Conservation (phyloP, 306 rosid genomes). For the Dryas octopetala region DNA sequence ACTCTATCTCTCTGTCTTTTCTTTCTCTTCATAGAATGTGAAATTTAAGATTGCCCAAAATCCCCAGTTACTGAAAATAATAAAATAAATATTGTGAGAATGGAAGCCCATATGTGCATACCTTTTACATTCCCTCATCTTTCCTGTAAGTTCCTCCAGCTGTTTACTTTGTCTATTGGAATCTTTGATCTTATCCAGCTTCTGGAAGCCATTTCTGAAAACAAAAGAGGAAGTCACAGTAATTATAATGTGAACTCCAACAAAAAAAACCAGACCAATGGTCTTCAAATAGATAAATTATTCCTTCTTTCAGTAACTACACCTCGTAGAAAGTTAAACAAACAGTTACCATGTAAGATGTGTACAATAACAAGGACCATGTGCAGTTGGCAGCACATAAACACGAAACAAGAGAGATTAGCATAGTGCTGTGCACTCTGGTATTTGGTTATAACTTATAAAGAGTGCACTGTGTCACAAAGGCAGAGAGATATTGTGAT, state of each 20-base stretch:
- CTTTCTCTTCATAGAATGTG: not conserved
- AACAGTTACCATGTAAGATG: not conserved
- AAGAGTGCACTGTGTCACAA: not conserved
- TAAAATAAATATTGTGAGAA: not conserved
- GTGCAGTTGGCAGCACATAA: not conserved
- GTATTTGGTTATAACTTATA: not conserved
- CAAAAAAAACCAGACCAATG: not conserved
- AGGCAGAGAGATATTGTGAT: not conserved
- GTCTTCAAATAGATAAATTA: not conserved
- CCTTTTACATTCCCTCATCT: constrained; percentile 98
- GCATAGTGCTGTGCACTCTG: not conserved
- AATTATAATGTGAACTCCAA: not conserved
- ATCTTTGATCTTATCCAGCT: constrained; percentile 90
- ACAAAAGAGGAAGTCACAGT: constrained; percentile 15
- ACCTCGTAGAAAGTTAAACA: not conserved
- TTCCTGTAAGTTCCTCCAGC: constrained; percentile 90
- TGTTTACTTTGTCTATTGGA: constrained; percentile 90
- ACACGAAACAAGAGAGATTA: not conserved
- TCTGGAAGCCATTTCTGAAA: constrained; percentile 96
- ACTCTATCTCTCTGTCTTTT: not conserved
- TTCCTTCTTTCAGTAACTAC: not conserved
- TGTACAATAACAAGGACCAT: not conserved
- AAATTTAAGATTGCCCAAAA: not conserved
- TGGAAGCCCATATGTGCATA: constrained; percentile 17
- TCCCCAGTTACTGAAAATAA: not conserved